Conservation (phyloP, 805 yeast genomes). For the Candida palmyrensis region DNA sequence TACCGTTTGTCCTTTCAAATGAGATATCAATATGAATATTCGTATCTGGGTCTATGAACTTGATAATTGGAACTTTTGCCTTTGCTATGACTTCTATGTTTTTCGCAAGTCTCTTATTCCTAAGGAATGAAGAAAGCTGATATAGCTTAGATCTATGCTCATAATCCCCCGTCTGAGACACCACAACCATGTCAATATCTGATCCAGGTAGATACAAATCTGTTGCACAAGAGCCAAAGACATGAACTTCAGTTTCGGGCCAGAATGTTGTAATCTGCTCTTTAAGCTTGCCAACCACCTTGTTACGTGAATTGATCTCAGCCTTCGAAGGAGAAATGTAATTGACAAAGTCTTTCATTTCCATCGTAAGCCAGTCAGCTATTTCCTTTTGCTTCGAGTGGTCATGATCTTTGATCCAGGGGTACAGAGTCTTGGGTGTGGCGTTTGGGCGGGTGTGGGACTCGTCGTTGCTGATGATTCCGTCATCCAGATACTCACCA, state of each 20-base stretch:
- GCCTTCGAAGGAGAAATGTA: conserved; percentile 79
- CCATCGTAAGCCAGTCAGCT: conserved; percentile 82
- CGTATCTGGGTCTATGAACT: conserved; percentile 71
- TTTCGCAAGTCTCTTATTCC: conserved; percentile 56
- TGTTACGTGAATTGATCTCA: conserved; percentile 66
- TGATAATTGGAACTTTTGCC: conserved; percentile 92
- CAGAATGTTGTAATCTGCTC: conserved; percentile 51
- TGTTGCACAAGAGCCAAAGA: conserved; percentile 93
- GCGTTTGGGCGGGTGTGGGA: conserved; percentile 17
- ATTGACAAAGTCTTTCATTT: conserved; percentile 76
- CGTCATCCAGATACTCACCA: conserved; percentile 25
- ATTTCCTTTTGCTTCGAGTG: conserved; percentile 73
- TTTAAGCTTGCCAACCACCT: conserved; percentile 57
- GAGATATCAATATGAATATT: conserved; percentile 83
- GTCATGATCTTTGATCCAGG: conserved; percentile 78
- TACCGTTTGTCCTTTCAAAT: conserved; percentile 78
- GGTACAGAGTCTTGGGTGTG: conserved; percentile 37
- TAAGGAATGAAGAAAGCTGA: conserved; percentile 65
- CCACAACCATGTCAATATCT: conserved; percentile 89
- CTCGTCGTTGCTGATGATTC: conserved; percentile 33
- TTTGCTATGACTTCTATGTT: conserved; percentile 81
- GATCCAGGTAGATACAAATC: conserved; percentile 92
- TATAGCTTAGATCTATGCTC: conserved; percentile 65
- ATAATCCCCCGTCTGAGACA: conserved; percentile 54
- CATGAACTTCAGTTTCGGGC: conserved; percentile 75